A percentile compares a stretch with the other conserved stretches of the same genome.
phyloP scores from a whole-genome alignment of 2,329 filamentous ascomycete species.

The Celoporthe dispersa region DNA sequence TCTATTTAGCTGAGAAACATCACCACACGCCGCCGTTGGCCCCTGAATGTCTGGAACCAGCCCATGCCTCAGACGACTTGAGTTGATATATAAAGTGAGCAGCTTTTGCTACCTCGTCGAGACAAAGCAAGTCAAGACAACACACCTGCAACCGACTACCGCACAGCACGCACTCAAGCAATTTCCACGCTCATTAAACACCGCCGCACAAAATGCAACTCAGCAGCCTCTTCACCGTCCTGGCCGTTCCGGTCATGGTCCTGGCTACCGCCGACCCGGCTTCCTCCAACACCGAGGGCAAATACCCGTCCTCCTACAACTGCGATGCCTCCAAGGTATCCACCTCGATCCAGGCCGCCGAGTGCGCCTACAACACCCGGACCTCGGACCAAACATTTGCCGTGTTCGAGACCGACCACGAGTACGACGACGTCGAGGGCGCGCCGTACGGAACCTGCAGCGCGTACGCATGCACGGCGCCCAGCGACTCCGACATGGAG shows the following conservation, averaged over 20 bases:
- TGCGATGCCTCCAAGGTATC: slow-evolving; percentile 41
- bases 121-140: not conserved
- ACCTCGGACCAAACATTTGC: slow-evolving; percentile 42
- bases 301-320: slow-evolving; percentile 37
- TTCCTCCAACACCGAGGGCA: slow-evolving; percentile 42
- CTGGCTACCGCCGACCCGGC: slow-evolving; percentile 40
- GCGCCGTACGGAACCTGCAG: slow-evolving; percentile 52
- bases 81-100: not conserved
- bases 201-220: slow-evolving; percentile 19
- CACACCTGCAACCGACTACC: not conserved
- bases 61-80: not conserved
- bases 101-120: not conserved
- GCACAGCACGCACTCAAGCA: no score
- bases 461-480: slow-evolving; percentile 46
- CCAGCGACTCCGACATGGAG: slow-evolving; percentile 38
- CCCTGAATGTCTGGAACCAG: slow-evolving; percentile 2
- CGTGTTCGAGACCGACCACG: slow-evolving; percentile 47
- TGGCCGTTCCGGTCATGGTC: slow-evolving; percentile 24
- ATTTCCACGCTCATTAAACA: not conserved
- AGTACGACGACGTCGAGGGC: slow-evolving; percentile 48
- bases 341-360: slow-evolving; percentile 43
- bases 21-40: not conserved
- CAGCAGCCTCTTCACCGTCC: slow-evolving; percentile 20
- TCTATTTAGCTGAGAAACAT: slow-evolving; percentile 2
- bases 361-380: slow-evolving; percentile 45